Percentiles rank a stretch among this genome's conserved stretches.
Evolutionary conservation across 2,329 filamentous ascomycete species (phyloP).

Genomic region (Penicillium janthinellum): DNA sequence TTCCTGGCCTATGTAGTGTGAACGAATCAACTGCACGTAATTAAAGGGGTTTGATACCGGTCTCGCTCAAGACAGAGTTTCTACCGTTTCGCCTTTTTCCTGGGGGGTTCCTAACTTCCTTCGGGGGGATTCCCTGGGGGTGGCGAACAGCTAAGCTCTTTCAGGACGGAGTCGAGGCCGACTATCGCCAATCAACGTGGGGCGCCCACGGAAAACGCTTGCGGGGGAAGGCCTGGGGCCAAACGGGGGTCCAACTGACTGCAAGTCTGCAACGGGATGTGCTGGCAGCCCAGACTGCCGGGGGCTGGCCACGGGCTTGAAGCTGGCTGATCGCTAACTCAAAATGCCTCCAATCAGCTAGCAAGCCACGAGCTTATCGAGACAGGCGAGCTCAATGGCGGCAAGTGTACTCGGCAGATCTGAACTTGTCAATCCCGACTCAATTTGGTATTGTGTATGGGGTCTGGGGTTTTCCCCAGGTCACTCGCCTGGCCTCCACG

Average conservation of each 20-base stretch:
- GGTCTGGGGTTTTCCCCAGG: neutral
- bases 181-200: neutral
- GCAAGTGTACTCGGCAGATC: neutral
- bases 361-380: neutral
- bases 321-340: neutral
- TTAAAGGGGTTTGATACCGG: slow-evolving; percentile 7
- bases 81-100: neutral
- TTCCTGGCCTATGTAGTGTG: neutral
- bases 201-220: neutral
- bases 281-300: neutral
- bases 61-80: neutral
- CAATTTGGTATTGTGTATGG: neutral
- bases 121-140: neutral
- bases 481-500: neutral
- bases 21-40: slow-evolving; percentile 4
- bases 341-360: neutral
- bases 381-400: neutral
- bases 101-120: neutral
- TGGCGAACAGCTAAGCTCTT: neutral
- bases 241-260: neutral
- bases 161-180: neutral
- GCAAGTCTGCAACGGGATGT: neutral
- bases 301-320: neutral
- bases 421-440: neutral
- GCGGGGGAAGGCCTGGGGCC: neutral